Base-by-base conservation (phyloP, 2,329 filamentous ascomycete species). In the Nemania diffusa region DNA sequence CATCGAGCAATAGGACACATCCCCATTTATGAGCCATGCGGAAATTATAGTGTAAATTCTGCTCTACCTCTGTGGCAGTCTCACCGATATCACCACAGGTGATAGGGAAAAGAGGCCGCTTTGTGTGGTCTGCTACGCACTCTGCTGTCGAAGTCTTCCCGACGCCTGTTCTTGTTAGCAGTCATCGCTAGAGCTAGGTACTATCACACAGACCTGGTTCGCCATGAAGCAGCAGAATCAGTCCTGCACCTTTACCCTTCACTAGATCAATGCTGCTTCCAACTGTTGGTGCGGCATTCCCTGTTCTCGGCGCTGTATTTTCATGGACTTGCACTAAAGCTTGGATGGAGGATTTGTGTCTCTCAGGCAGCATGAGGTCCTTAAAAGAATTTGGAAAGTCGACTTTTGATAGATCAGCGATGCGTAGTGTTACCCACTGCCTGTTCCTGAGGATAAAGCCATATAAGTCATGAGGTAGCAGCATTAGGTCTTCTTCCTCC, bases 121-220 rank as follows among this genome's bases (percentile, higher is more conserved):
- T 53, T 22, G 67, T 62, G 26, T 69, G 48, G 22, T 67, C 64
- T 11, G 67, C 67, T 17, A 69, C 67, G 22, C 67, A 69, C n/a
- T 69, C 67, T 6, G 64, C 64, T 34, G 67, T 69, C 1, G 51
- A 67, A 17, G 67, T 69, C 40, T 69, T 69, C 6, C 67, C 67
- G 9, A 67, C 67, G 3, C 67, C 66, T 69, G 27, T 24, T 55
- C 5, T 17, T 15, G 20, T 64, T 42, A 52, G 26, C 11, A 17
- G 24, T 20, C 40, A 27, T 40, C 1, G 26, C 13, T 7, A 27
- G 7, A 15, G 6, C 1, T 7, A 11, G 15, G 26, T 22, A 27
- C 13, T 2, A 0, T 44, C n/a, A n/a, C n/a, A 63, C 67, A 46
- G 2, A 69, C 67, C 67, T 26, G 67, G 67, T 60, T 60, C 63